Evolutionary conservation across 1,284 basidiomycete genomes (phyloP), one percentile per base, ranked within the genome.

Genomic region (Boletus smithii): DNA sequence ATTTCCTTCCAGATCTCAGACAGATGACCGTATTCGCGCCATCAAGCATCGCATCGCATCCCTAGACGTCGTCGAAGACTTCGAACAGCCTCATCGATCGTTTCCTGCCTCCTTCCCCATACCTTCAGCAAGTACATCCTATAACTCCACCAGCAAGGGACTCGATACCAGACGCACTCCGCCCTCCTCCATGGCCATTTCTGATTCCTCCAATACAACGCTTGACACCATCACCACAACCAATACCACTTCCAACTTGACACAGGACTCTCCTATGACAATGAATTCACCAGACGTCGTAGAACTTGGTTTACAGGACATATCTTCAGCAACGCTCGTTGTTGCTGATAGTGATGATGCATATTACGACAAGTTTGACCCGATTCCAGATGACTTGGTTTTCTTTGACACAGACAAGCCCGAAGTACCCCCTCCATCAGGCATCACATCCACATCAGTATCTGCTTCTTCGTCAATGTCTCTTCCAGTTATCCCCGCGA

Each of bases 281-380:
- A 18, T 40, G 3, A 46, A 53, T 46, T 52, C 50, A 1, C 49
- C 52, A 14, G 51, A 53, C 5, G 20, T 49, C 1, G 18, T 37
- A 20, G 56, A 57, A 26, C 32, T 53, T 6, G 62, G 63, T 7
- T 23, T 50, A 11, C 50, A 49, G 9, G 56, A 67, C n/a, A 5
- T 50, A 3, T 56, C 62, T 2, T 46, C 53, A n/a, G 44, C 50
- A 17, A 55, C 54, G 0, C 42, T 56, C 29, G 48, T 53, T n/a
- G 53, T 55, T 7, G 56, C 47, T 24, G 65, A 62, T 32, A 61
- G 55, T 33, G 66, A 68, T 30, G 65, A 70, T 17, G 48, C 47
- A 9, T 58, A 67, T 20, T 69, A 64, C 53, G 56, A 57, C 33
- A 51, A 60, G 22, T 46, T 67, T 20, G 68, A 64, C 14, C 51